phyloP scores from a whole-genome alignment of 1,284 basidiomycete species.

The Exobasidium cylindrosporum region DNA sequence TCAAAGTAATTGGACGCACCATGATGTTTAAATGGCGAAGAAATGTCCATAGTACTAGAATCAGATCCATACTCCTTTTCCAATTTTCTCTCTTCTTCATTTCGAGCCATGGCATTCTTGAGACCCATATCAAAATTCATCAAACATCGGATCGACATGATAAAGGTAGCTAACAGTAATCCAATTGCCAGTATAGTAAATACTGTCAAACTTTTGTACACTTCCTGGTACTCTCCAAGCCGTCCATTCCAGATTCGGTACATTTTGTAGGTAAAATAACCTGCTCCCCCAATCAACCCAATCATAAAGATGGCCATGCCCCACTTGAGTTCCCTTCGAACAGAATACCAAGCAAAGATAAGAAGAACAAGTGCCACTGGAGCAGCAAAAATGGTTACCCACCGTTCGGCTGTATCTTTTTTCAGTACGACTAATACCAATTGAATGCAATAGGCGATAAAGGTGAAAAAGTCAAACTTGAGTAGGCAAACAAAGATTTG shows the following conservation, averaged over 20 bases:
- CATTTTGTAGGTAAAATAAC: constrained; percentile 46
- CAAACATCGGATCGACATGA: constrained; percentile 38
- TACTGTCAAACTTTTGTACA: constrained; percentile 46
- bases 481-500: constrained; percentile 43
- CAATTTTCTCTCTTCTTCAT: background rate
- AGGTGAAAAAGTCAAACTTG: constrained; percentile 48
- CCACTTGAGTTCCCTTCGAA: constrained; percentile 35
- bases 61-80: constrained; percentile 23
- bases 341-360: constrained; percentile 40
- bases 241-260: constrained; percentile 41
- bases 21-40: constrained; percentile 16
- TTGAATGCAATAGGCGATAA: constrained; percentile 46
- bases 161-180: constrained; percentile 33
- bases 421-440: constrained; percentile 43
- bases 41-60: constrained; percentile 20
- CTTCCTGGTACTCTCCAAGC: constrained; percentile 32
- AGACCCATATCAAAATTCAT: constrained; percentile 45
- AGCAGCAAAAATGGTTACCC: constrained; percentile 41
- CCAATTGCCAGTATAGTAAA: constrained; percentile 42
- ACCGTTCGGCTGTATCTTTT: constrained; percentile 32
- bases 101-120: constrained; percentile 32
- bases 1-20: background rate
- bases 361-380: constrained; percentile 39
- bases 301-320: constrained; percentile 36
- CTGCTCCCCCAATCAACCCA: constrained; percentile 34